Evolutionary conservation across 805 yeast genomes (phyloP).

Genomic region (Candida awuae): DNA sequence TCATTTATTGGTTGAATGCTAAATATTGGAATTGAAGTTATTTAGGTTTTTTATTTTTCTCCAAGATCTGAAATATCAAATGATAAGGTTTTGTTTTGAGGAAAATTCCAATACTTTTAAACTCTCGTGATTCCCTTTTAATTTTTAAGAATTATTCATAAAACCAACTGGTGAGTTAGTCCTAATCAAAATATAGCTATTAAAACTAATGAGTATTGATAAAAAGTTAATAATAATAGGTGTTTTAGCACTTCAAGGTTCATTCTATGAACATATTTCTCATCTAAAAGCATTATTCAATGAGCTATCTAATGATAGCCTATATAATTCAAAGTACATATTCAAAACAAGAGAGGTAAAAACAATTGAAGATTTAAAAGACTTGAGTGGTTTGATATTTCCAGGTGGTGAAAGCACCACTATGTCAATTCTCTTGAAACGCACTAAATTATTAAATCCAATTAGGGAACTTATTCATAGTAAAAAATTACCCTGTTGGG

Average conservation of each 20-base stretch:
- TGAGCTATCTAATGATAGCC: slow-evolving; percentile 21
- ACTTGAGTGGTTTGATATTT: slow-evolving; percentile 53
- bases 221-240: slow-evolving; percentile 37
- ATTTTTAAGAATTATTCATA: too few species aligned
- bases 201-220: not conserved
- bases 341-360: slow-evolving; percentile 41
- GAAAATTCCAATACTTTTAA: too few species aligned
- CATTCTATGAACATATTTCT: slow-evolving; percentile 59
- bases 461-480: slow-evolving; percentile 43
- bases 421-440: slow-evolving; percentile 62
- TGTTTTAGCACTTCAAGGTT: slow-evolving; percentile 74
- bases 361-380: slow-evolving; percentile 38
- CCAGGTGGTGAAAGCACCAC: slow-evolving; percentile 69
- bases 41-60: too few species aligned
- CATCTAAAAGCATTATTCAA: slow-evolving; percentile 35
- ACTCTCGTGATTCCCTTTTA: too few species aligned
- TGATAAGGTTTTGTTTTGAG: too few species aligned
- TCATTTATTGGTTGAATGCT: too few species aligned
- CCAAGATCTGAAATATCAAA: too few species aligned
- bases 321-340: slow-evolving; percentile 22
- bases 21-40: too few species aligned
- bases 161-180: too few species aligned
- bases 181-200: too few species aligned
- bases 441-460: slow-evolving; percentile 50
- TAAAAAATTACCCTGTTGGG: slow-evolving; percentile 58